Evolutionary conservation across 1,284 basidiomycete species (phyloP).

Genomic region (Vanrija sp.): DNA sequence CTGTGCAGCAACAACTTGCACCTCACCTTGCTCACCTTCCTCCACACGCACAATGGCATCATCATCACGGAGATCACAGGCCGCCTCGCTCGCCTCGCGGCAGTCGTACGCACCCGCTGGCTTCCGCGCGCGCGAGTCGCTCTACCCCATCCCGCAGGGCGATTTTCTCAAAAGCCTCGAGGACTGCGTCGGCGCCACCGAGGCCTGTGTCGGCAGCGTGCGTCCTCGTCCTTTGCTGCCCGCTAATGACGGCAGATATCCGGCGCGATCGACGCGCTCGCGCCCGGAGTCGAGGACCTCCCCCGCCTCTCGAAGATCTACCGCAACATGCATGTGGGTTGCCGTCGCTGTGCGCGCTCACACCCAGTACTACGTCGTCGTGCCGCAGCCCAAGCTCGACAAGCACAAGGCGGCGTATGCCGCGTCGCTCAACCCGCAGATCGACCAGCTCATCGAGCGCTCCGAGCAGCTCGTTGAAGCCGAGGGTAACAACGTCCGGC

Average conservation of each 20-base stretch:
- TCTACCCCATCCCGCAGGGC: conserved; percentile 23
- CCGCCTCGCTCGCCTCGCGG: too few relatives aligned
- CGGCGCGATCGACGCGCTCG: conserved; percentile 22
- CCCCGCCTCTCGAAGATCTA: conserved; percentile 41
- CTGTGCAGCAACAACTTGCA: too few relatives aligned
- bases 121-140: conserved; percentile 14
- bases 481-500: conserved; percentile 22
- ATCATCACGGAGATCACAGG: too few relatives aligned
- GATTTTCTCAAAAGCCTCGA: conserved; percentile 41
- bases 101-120: too few relatives aligned
- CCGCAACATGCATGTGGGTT: conserved; percentile 40
- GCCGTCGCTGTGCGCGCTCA: neutral
- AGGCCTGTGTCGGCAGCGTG: conserved; percentile 29
- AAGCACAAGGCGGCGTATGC: conserved; percentile 38
- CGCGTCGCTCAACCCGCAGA: conserved; percentile 40
- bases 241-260: conserved; percentile 13
- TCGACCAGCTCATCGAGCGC: conserved; percentile 39
- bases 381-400: conserved; percentile 38
- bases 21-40: too few relatives aligned
- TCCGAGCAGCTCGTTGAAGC: conserved; percentile 29
- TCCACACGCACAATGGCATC: too few relatives aligned
- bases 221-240: neutral
- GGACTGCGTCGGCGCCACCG: conserved; percentile 43
- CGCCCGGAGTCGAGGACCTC: conserved; percentile 40
- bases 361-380: conserved; percentile 42